A percentile compares a stretch with the other conserved stretches of the same genome.
Conservation (phyloP, 495 filamentous ascomycete species). For the Ascobolus immersus region DNA sequence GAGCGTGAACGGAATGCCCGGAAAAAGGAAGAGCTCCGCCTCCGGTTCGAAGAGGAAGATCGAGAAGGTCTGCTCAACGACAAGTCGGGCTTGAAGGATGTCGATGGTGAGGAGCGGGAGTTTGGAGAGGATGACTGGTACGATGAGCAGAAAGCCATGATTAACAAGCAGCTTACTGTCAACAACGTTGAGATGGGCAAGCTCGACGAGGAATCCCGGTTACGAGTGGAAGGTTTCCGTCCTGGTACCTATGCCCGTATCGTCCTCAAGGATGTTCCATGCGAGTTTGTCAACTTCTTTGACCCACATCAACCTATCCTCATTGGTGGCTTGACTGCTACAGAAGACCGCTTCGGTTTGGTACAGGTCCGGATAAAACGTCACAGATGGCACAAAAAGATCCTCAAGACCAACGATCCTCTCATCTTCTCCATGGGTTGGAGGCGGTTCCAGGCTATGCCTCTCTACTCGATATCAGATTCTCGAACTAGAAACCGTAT, state of each 20-base stretch:
- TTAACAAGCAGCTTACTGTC: constrained; percentile 84
- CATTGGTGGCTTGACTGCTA: constrained; percentile 66
- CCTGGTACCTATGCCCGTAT: constrained; percentile 89
- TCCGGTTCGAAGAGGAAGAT: constrained; percentile 92
- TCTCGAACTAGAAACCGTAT: constrained; percentile 80
- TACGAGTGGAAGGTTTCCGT: constrained; percentile 63
- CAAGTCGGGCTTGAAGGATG: constrained; percentile 40
- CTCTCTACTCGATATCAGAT: constrained; percentile 84
- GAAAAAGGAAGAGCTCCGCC: constrained; percentile 76
- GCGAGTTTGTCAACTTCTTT: constrained; percentile 77
- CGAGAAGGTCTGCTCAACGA: constrained; percentile 76
- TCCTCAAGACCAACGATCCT: constrained; percentile 88
- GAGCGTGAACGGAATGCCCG: constrained; percentile 79
- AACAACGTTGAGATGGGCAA: constrained; percentile 76
- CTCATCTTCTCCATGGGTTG: constrained; percentile 95
- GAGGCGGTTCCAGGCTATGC: constrained; percentile 77
- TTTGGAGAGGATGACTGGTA: constrained; percentile 99
- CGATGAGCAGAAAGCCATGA: constrained; percentile 74
- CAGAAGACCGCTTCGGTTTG: constrained; percentile 85
- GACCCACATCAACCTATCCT: constrained; percentile 64
- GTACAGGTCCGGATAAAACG: constrained; percentile 88
- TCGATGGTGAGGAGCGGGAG: constrained; percentile 34
- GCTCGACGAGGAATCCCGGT: constrained; percentile 54
- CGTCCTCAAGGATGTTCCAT: constrained; percentile 63
- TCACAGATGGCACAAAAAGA: constrained; percentile 97